Percentiles rank a stretch among this genome's conserved stretches.
Conservation (phyloP, 768 basidiomycete genomes). For the Pulveroboletus sp. region DNA sequence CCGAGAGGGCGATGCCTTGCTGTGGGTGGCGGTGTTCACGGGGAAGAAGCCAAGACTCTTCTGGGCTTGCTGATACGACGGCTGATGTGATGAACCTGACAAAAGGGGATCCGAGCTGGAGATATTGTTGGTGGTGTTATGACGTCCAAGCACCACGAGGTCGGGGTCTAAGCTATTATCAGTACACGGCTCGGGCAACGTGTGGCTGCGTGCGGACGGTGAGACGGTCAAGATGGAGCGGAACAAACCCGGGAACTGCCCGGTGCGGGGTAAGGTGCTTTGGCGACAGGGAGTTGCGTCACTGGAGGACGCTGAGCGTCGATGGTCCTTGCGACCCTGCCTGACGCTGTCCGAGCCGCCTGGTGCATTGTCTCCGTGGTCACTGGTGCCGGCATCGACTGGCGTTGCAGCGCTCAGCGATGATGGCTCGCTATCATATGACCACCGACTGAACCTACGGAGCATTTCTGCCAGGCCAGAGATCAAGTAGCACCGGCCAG, state of each 20-base stretch:
- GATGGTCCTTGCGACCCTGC: constrained; percentile 17
- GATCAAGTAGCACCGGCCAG: not conserved
- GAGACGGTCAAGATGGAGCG: constrained; percentile 4
- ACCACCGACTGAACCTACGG: constrained; percentile 19
- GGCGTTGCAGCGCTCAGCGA: constrained; percentile 7
- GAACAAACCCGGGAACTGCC: constrained; percentile 18
- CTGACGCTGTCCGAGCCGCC: constrained; percentile 4
- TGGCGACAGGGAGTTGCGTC: constrained; percentile 49
- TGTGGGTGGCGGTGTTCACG: constrained; percentile 38
- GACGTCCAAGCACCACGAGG: constrained; percentile 5
- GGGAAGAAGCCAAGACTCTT: constrained; percentile 26
- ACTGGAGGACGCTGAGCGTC: constrained; percentile 38
- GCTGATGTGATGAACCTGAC: constrained; percentile 16
- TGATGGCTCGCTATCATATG: constrained; percentile 20
- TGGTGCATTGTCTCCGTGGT: constrained; percentile 5
- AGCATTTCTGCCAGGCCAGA: constrained; percentile 16
- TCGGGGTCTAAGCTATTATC: constrained; percentile 14
- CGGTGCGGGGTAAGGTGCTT: constrained; percentile 22
- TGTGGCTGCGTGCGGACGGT: constrained; percentile 2
- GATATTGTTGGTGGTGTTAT: constrained; percentile 9
- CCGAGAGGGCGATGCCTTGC: constrained; percentile 24
- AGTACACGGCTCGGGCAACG: constrained; percentile 7
- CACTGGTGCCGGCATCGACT: constrained; percentile 6
- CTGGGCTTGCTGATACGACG: constrained; percentile 32
- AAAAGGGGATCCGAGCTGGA: constrained; percentile 10